Conservation (phyloP, 2,329 filamentous ascomycete species). For the Arachnomyces sp. region DNA sequence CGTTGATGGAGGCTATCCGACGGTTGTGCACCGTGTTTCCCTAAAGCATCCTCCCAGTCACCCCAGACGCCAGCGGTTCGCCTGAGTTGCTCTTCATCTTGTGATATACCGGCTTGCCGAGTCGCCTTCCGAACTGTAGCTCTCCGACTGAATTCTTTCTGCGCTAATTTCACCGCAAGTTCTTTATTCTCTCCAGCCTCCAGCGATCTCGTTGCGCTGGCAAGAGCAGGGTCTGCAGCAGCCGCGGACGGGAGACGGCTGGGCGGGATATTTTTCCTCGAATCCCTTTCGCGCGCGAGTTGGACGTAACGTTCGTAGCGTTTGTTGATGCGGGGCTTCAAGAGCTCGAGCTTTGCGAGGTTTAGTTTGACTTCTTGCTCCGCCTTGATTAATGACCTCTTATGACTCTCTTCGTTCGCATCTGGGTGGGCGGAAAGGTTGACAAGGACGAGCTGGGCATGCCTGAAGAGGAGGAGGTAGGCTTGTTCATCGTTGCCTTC, state of each 20-base stretch:
- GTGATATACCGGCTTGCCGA: slow-evolving; percentile 50
- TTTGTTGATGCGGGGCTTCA: slow-evolving; percentile 71
- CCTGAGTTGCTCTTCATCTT: slow-evolving; percentile 51
- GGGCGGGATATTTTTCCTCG: slow-evolving; percentile 26
- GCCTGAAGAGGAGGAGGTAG: slow-evolving; percentile 84
- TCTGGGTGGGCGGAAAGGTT: slow-evolving; percentile 71
- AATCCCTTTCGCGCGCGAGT: slow-evolving; percentile 39
- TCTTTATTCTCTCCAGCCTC: slow-evolving; percentile 66
- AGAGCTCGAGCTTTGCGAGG: slow-evolving; percentile 62
- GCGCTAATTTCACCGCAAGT: slow-evolving; percentile 68
- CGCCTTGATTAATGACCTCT: slow-evolving; percentile 46
- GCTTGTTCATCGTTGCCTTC: slow-evolving; percentile 83
- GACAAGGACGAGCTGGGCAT: slow-evolving; percentile 75
- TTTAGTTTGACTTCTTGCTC: slow-evolving; percentile 58
- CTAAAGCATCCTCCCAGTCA: slow-evolving; percentile 42
- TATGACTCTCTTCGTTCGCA: slow-evolving; percentile 56
- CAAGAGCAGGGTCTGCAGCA: slow-evolving; percentile 51
- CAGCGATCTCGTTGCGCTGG: slow-evolving; percentile 53
- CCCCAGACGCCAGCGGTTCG: slow-evolving; percentile 49
- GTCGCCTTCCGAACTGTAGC: slow-evolving; percentile 54
- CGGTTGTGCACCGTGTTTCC: slow-evolving; percentile 24
- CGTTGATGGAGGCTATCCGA: slow-evolving; percentile 43
- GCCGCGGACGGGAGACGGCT: slow-evolving; percentile 8
- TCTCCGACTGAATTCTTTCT: slow-evolving; percentile 62
- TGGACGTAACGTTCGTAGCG: slow-evolving; percentile 62